Conservation (phyloP, 2,329 filamentous ascomycete species). For the Zymoseptoria passerinii region DNA sequence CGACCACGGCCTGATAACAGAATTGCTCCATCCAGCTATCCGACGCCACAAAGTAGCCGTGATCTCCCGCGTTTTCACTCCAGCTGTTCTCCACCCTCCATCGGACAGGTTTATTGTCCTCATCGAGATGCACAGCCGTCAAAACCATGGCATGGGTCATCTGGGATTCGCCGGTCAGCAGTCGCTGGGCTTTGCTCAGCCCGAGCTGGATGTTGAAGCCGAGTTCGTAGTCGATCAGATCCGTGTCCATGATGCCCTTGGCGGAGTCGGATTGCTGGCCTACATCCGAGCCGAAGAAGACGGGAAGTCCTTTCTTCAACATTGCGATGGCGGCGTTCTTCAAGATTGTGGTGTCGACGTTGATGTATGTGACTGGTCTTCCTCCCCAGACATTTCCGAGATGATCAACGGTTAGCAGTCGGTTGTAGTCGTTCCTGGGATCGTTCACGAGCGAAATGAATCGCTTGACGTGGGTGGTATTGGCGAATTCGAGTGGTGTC, state of each 20-base stretch:
- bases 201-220: slow-evolving; percentile 71
- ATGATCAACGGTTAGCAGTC: slow-evolving; percentile 65
- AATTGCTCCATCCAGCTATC: slow-evolving; percentile 60
- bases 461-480: slow-evolving; percentile 55
- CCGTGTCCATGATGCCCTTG: slow-evolving; percentile 71
- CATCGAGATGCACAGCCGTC: slow-evolving; percentile 72
- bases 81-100: slow-evolving; percentile 88
- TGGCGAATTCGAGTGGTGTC: slow-evolving; percentile 64
- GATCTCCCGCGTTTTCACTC: slow-evolving; percentile 59
- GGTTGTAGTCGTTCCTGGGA: slow-evolving; percentile 66
- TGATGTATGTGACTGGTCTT: slow-evolving; percentile 69
- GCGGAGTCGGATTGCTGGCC: slow-evolving; percentile 65
- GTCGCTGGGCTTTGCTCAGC: slow-evolving; percentile 66
- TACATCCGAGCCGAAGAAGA: slow-evolving; percentile 86
- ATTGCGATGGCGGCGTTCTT: slow-evolving; percentile 68
- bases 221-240: slow-evolving; percentile 68
- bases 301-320: slow-evolving; percentile 67
- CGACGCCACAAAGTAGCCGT: slow-evolving; percentile 85
- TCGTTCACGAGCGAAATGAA: slow-evolving; percentile 82
- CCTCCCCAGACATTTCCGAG: slow-evolving; percentile 78
- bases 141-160: slow-evolving; percentile 95
- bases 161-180: slow-evolving; percentile 64
- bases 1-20: slow-evolving; percentile 78
- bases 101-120: slow-evolving; percentile 55
- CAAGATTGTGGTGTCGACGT: slow-evolving; percentile 65